These are phyloP conservation scores for Mycena capillaripes DNA, from an alignment of 768 basidiomycete species.

Conservation along the genomic window DNA sequence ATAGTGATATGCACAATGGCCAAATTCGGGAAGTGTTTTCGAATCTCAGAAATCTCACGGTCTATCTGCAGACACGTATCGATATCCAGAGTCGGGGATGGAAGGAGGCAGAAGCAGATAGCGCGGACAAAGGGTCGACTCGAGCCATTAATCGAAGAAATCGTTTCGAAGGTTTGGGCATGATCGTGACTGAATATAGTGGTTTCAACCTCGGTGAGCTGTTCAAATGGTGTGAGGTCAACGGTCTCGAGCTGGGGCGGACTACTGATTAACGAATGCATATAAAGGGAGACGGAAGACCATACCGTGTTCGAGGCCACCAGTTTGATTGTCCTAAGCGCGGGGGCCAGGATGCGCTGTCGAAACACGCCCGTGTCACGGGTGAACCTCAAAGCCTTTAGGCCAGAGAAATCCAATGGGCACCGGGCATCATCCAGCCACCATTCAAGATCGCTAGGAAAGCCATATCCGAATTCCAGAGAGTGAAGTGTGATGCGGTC, in stretches of 20 bases:
- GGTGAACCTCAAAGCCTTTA: background rate
- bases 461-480: background rate
- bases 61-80: conserved; percentile 3
- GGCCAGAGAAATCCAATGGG: conserved; percentile 1
- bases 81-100: background rate
- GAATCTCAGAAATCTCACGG: conserved; percentile 3
- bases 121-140: background rate
- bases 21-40: background rate
- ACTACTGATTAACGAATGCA: background rate
- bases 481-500: background rate
- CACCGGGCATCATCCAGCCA: conserved; percentile 1
- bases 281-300: background rate
- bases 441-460: conserved; percentile 3
- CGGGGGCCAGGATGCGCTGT: background rate
- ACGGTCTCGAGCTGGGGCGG: background rate
- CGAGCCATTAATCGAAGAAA: background rate
- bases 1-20: background rate
- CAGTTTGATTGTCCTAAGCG: background rate
- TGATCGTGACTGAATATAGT: background rate
- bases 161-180: background rate
- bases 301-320: background rate
- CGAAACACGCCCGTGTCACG: background rate
- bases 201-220: background rate
- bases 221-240: conserved; percentile 3
- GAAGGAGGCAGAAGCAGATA: background rate